Evolutionary conservation across 2,329 filamentous ascomycete species (phyloP).

Genomic region (Botryotinia calthae): DNA sequence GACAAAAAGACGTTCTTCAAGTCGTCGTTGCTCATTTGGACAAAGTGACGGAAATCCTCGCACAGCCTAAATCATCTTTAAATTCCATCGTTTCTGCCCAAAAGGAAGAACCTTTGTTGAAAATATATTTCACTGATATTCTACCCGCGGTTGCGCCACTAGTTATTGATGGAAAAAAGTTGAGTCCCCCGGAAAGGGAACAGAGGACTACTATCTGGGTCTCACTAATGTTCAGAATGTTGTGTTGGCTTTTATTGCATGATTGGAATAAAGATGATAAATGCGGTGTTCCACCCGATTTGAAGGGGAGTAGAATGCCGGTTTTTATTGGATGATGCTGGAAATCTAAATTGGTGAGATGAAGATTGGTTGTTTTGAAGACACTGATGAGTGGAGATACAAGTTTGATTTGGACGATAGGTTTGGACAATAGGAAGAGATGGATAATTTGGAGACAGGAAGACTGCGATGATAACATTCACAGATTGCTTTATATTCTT

Average conservation of each 20-base stretch:
- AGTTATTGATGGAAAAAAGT: slow-evolving; percentile 31
- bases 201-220: slow-evolving; percentile 49
- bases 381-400: neutral
- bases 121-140: slow-evolving; percentile 51
- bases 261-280: slow-evolving; percentile 56
- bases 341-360: neutral
- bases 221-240: slow-evolving; percentile 54
- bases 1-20: slow-evolving; percentile 29
- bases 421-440: neutral
- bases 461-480: neutral
- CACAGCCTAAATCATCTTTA: slow-evolving; percentile 41
- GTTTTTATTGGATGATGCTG: slow-evolving; percentile 49
- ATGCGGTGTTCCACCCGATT: slow-evolving; percentile 52
- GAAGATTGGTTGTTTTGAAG: neutral
- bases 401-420: neutral
- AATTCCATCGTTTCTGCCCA: slow-evolving; percentile 44
- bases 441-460: neutral
- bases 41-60: slow-evolving; percentile 45
- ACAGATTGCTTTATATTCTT: neutral
- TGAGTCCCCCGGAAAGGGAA: slow-evolving; percentile 26
- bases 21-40: slow-evolving; percentile 34
- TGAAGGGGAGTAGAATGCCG: slow-evolving; percentile 54
- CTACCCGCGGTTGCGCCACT: slow-evolving; percentile 43
- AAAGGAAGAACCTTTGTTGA: slow-evolving; percentile 51
- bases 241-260: slow-evolving; percentile 57